Conservation (phyloP, 192 early-diverging fungal species). For the Rhizophagus prolifer region DNA sequence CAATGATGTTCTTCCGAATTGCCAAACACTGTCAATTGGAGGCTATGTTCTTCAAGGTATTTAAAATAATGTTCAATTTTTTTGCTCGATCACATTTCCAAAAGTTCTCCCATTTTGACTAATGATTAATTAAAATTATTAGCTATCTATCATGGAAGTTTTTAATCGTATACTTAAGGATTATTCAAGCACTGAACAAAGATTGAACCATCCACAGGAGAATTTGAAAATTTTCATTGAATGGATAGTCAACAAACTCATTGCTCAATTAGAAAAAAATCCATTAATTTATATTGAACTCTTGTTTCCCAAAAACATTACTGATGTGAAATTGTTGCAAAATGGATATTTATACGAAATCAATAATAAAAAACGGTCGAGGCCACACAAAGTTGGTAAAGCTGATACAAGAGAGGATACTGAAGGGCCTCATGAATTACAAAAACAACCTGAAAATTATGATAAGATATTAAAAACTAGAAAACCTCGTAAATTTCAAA, state of each 20-base stretch:
- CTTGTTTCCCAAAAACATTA: background rate
- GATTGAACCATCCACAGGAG: background rate
- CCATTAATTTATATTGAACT: background rate
- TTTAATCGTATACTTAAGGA: background rate
- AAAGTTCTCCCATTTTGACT: background rate
- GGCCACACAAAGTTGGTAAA: no score
- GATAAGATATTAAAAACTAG: no score
- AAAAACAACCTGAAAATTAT: no score
- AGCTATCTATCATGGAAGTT: background rate
- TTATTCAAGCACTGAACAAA: background rate
- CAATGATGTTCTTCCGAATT: background rate
- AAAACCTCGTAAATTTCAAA: no score
- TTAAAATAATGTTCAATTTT: background rate
- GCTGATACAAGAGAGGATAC: no score
- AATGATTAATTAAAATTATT: background rate
- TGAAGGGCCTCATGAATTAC: no score
- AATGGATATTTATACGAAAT: background rate
- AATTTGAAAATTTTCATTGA: background rate
- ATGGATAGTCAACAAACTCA: background rate
- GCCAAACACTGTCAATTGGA: background rate
- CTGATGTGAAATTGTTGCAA: background rate
- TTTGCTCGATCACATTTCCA: background rate
- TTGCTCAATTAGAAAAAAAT: background rate
- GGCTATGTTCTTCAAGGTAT: background rate
- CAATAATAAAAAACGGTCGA: background rate